Base-by-base conservation (phyloP, 2,329 filamentous ascomycete genomes). In the Paraconiothyrium sp. region DNA sequence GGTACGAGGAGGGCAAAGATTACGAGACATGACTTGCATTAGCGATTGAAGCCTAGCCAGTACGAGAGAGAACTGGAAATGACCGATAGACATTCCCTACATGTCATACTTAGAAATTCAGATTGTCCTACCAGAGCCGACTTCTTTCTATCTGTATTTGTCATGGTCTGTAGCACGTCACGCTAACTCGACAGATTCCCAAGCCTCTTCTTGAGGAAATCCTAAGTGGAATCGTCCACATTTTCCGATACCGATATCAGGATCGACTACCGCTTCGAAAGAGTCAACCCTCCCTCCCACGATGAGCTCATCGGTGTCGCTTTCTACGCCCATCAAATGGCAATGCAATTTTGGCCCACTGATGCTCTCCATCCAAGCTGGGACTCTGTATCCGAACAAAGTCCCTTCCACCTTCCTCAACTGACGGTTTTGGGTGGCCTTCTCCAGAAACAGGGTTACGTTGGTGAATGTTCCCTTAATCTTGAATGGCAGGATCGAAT, bases 221-320 rank as follows among this genome's bases (percentile, higher is more conserved):
- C 79, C 79, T 32, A 82, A 61, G 69, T 81, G 80, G 59, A 81
- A 80, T 41, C 79, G 71, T 13, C 79, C 80, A 48, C 77, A 80
- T 58, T 79, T 80, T 2, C 77, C 76, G 71, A 76, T 81, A 43
- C 75, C 72, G 57, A 82, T 59, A 20, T 61, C 69, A 11, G 70
- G 76, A 24, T 72, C 76, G 3, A 75, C 74, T 0, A 64, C 72
- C 39, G 74, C 77, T 60, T 76, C 76, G 57, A 82, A 81, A 35
- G 80, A 74, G 22, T 69, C 60, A 9, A 82, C 75, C 24, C 70
- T 68, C 0, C 79, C 80, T 4, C 79, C 80, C 16, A 69, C 63
- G 54, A 68, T 70, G 56, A 16, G n/a, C n/a, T 74, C 76, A 24
- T 61, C 67, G 2, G 68, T 66, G 20, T 67, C 70, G 78, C 81